phyloP scores from a whole-genome alignment of 164 flowering plant species.

The Magnolia kwangsiensis region DNA sequence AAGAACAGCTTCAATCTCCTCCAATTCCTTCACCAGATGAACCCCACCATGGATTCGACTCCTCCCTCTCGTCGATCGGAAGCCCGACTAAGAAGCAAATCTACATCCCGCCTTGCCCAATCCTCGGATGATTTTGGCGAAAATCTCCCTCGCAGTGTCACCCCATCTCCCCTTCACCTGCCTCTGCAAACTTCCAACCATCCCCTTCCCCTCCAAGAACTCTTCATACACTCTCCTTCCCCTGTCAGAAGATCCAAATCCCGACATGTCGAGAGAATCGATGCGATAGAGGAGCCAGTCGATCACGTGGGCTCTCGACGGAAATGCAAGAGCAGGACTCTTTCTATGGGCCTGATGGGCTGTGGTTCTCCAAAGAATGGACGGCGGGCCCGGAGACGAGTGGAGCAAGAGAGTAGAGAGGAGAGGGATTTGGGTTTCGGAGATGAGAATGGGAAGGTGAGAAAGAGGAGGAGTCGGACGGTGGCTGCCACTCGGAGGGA shows the following conservation, averaged over 20 bases:
- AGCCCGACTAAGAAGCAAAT: slow-evolving; percentile 36
- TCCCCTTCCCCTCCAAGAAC: slow-evolving; percentile 41
- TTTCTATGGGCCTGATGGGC: slow-evolving; percentile 31
- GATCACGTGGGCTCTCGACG: slow-evolving; percentile 40
- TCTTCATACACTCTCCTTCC: slow-evolving; percentile 66
- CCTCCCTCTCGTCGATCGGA: slow-evolving; percentile 48
- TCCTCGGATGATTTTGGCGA: slow-evolving; percentile 9
- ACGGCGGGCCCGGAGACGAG: slow-evolving; percentile 46
- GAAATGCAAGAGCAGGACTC: slow-evolving; percentile 41
- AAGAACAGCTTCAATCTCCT: background rate
- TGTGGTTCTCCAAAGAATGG: slow-evolving; percentile 58
- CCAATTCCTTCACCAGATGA: slow-evolving; percentile 5
- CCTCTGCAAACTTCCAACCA: slow-evolving; percentile 20
- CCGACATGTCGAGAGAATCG: slow-evolving; percentile 45
- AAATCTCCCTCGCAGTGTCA: slow-evolving; percentile 22
- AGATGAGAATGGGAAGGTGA: slow-evolving; percentile 53
- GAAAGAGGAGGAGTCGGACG: slow-evolving; percentile 45
- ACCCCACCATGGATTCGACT: slow-evolving; percentile 43
- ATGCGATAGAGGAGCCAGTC: slow-evolving; percentile 36
- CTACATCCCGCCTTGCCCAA: slow-evolving; percentile 44
- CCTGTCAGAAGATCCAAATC: slow-evolving; percentile 46
- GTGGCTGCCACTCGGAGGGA: slow-evolving; percentile 46
- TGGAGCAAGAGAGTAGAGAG: slow-evolving; percentile 48
- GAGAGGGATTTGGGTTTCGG: slow-evolving; percentile 50
- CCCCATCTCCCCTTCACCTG: slow-evolving; percentile 15